These are phyloP conservation scores for Ashbya aceris DNA, from an alignment of 1,139 yeast species.

Conservation along the genomic window DNA sequence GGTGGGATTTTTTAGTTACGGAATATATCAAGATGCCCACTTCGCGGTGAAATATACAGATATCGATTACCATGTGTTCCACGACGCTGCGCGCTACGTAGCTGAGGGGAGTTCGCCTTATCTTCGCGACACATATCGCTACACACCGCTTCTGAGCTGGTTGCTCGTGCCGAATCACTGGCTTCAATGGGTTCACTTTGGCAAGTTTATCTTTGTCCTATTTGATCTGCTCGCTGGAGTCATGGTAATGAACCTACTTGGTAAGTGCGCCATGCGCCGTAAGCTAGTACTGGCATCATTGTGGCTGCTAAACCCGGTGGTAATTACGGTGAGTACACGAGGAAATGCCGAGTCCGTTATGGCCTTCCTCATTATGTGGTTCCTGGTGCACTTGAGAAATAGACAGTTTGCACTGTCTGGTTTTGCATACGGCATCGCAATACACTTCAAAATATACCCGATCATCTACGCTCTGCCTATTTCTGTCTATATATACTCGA, in stretches of 20 bases:
- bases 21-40: slow-evolving; percentile 74
- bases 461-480: slow-evolving; percentile 65
- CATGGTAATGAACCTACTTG: slow-evolving; percentile 43
- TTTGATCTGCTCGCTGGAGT: slow-evolving; percentile 79
- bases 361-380: slow-evolving; percentile 63
- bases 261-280: not conserved
- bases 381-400: slow-evolving; percentile 39
- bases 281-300: slow-evolving; percentile 35
- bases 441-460: slow-evolving; percentile 90
- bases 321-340: slow-evolving; percentile 81
- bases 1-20: slow-evolving; percentile 64
- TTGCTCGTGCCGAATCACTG: slow-evolving; percentile 53
- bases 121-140: slow-evolving; percentile 76
- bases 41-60: slow-evolving; percentile 85
- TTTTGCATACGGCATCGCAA: slow-evolving; percentile 59
- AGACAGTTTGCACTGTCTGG: slow-evolving; percentile 45
- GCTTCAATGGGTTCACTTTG: slow-evolving; percentile 47
- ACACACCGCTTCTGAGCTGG: slow-evolving; percentile 89
- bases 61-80: slow-evolving; percentile 84
- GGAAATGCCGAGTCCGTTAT: slow-evolving; percentile 90
- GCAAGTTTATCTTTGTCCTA: slow-evolving; percentile 65
- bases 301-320: slow-evolving; percentile 95
- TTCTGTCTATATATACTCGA: slow-evolving; percentile 18
- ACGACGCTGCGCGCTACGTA: slow-evolving; percentile 82
- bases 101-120: slow-evolving; percentile 62